Conservation (phyloP, 148 eudicot genomes). For the Amaranthus palmeri region DNA sequence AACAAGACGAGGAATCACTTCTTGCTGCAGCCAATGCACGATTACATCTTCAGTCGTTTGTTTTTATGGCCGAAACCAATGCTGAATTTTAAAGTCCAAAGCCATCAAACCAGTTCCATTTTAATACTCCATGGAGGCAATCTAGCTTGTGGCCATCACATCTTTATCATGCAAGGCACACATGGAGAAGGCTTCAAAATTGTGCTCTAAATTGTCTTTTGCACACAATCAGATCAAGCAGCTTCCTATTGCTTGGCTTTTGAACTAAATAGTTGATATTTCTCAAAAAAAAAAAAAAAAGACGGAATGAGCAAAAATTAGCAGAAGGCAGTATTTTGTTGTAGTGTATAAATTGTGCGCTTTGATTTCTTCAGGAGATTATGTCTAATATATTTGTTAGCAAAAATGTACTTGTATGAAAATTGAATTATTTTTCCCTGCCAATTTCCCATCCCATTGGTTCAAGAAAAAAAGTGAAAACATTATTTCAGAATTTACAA, state of each 20-base stretch:
- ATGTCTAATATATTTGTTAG: too few relatives aligned
- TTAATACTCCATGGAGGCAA: conserved; percentile 13
- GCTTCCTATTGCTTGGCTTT: background rate
- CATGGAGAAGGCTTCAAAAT: background rate
- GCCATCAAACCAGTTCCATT: conserved; percentile 2
- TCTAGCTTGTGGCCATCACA: conserved; percentile 29
- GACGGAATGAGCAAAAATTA: background rate
- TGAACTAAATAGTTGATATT: conserved; percentile 1
- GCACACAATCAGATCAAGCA: conserved; percentile 3
- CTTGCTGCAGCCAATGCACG: conserved; percentile 59
- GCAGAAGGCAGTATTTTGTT: background rate
- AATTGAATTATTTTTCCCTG: background rate
- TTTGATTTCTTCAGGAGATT: too few relatives aligned
- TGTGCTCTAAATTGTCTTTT: background rate
- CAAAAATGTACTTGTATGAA: background rate
- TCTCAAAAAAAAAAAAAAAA: background rate
- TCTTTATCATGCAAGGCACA: conserved; percentile 21
- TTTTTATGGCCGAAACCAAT: conserved; percentile 23
- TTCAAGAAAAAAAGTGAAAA: background rate
- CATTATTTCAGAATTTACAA: conserved; percentile 42
- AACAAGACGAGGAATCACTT: conserved; percentile 74
- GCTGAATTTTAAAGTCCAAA: conserved; percentile 8
- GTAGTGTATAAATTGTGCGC: background rate
- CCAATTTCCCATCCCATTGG: background rate
- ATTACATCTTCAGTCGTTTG: conserved; percentile 56